Evolutionary conservation across 371 early-diverging fungal species (phyloP), one percentile per base, ranked within the genome.

Genomic region (Lichtheimia ornata): DNA sequence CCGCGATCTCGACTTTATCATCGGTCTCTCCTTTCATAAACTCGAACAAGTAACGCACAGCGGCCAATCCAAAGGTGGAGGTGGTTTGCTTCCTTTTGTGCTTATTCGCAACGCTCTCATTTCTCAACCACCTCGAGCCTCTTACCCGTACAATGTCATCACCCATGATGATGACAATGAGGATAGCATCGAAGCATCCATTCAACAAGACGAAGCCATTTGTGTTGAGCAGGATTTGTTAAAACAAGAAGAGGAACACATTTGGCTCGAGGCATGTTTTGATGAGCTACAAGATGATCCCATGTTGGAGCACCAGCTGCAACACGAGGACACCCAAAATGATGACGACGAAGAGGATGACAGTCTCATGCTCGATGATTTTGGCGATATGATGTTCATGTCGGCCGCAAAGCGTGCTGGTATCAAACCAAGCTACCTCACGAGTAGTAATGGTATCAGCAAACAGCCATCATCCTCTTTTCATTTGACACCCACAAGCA

Each of bases 261-360:
- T 14, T 35, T 65, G 66, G 66, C 57, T 65, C 11, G 61, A 65
- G 25, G 66, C 66, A 22, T 65, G 66, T 15, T 65, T 65, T 56
- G 61, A 65, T 43, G 53, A 65, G n/a, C 20, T 58, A 30, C 27
- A 58, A 24, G 25, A 47, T 47, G 22, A 47, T 47, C n/a, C 47
- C n/a, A 47, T 47, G 18, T 11, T 35, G 11, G 35, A 35, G 11
- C 35, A 35, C 11, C 47, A 47, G 47, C 22, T 47, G 7, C 44
- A 52, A 22, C 9, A 35, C 28, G 60, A 59, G n/a, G 56, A 65
- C 17, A 11, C 6, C 11, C 5, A 35, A 35, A 56, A 65, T 20
- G 56, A 56, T 15, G 56, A 61, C 13, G 55, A 56, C 5, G 63
- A 63, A 13, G 52, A 63, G 5, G 52, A 63, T 18, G 63, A 63